Evolutionary conservation across 768 basidiomycete species (phyloP).

Genomic region (Chiua virens): DNA sequence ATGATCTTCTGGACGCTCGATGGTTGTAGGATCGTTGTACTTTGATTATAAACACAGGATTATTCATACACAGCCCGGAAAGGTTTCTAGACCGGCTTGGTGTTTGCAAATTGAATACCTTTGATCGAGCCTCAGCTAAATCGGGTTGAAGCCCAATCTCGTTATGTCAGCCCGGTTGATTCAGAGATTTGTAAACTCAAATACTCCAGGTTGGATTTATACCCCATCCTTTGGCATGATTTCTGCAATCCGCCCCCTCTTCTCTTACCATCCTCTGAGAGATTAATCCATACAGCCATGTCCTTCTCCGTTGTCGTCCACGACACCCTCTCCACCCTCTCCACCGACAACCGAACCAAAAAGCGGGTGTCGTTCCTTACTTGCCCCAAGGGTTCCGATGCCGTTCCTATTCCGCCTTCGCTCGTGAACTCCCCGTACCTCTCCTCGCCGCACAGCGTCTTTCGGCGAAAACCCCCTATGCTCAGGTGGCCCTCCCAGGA

Average conservation of each 20-base stretch:
- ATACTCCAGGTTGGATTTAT: constrained; percentile 16
- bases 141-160: constrained; percentile 12
- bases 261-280: background rate
- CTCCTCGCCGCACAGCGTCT: constrained; percentile 48
- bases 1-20: constrained; percentile 12
- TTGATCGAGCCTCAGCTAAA: constrained; percentile 21
- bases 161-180: constrained; percentile 27
- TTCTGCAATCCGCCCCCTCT: constrained; percentile 4
- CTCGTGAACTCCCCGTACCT: constrained; percentile 57
- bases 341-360: constrained; percentile 2
- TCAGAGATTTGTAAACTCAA: constrained; percentile 26
- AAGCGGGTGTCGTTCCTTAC: constrained; percentile 22
- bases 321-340: constrained; percentile 10
- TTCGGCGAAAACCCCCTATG: constrained; percentile 37
- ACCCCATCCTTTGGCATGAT: background rate
- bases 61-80: constrained; percentile 15
- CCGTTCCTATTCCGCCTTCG: constrained; percentile 58
- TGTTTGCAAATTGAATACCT: constrained; percentile 15
- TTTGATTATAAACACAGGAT: constrained; percentile 3
- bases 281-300: constrained; percentile 6
- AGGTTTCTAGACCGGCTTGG: constrained; percentile 23
- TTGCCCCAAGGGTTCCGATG: constrained; percentile 26
- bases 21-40: constrained; percentile 20
- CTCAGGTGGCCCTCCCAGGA: constrained; percentile 44
- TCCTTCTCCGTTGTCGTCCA: constrained; percentile 13